These are phyloP conservation scores for Penicillium olsonii DNA, from an alignment of 2,329 filamentous ascomycete species.

Conservation along the genomic window DNA sequence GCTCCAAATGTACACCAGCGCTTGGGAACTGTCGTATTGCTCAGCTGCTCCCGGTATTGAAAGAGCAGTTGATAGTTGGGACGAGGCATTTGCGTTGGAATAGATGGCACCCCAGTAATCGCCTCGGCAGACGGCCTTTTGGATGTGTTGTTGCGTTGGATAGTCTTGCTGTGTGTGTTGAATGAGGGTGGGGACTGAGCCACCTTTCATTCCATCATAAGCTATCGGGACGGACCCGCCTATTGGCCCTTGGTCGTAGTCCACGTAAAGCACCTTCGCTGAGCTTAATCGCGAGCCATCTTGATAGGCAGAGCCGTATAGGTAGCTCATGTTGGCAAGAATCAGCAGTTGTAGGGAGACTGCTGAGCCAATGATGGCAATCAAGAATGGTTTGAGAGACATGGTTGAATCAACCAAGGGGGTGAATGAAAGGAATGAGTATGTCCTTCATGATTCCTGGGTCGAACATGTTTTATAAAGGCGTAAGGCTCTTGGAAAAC, in stretches of 20 bases:
- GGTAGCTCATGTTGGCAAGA: neutral
- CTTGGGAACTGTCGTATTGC: conserved; percentile 30
- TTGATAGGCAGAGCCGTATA: neutral
- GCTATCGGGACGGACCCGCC: conserved; percentile 1
- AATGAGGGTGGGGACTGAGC: conserved; percentile 9
- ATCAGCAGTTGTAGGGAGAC: neutral
- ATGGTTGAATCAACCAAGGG: too few relatives aligned
- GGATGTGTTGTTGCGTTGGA: conserved; percentile 2
- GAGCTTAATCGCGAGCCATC: neutral
- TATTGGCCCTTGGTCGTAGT: conserved; percentile 1
- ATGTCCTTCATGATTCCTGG: too few relatives aligned
- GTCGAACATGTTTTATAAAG: too few relatives aligned
- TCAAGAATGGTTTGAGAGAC: neutral
- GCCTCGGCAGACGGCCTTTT: conserved; percentile 13
- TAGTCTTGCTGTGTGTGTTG: neutral
- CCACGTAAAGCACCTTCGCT: conserved; percentile 13
- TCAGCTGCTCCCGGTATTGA: conserved; percentile 26
- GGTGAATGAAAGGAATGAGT: too few relatives aligned
- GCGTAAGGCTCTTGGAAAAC: too few relatives aligned
- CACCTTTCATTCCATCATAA: conserved; percentile 4
- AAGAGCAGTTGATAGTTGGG: conserved; percentile 34
- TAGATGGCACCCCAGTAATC: conserved; percentile 34
- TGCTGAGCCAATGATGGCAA: neutral
- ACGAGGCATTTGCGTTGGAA: conserved; percentile 30
- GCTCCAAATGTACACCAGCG: conserved; percentile 43